phyloP scores from a whole-genome alignment of 208 protist genomes.

The Acanthamoeba royreba region DNA sequence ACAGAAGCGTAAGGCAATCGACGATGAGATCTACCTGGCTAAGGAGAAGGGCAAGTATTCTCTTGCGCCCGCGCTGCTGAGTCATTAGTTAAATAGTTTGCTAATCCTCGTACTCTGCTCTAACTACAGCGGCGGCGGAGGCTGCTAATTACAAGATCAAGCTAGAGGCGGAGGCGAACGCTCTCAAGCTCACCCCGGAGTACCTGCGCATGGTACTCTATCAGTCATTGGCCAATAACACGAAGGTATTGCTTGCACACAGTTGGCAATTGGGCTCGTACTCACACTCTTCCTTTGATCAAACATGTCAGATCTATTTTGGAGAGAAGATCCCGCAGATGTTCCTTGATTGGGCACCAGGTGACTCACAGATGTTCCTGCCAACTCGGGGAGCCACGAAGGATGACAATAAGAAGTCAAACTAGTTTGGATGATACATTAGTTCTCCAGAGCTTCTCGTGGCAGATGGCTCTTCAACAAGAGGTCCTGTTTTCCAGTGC shows the following conservation, averaged over 20 bases:
- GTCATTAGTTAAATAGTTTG: neutral
- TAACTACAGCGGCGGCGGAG: neutral
- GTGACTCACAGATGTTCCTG: neutral
- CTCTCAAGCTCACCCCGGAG: neutral
- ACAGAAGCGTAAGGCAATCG: neutral
- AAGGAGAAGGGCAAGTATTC: neutral
- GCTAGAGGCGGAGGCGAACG: slow-evolving; percentile 35
- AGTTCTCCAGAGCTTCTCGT: no score
- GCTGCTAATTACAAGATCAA: neutral
- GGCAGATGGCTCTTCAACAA: neutral
- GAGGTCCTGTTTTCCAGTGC: neutral
- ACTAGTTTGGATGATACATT: no score
- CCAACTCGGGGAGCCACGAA: no score
- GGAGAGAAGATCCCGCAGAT: slow-evolving; percentile 37
- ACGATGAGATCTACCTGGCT: neutral
- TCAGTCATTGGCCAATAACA: slow-evolving; percentile 41
- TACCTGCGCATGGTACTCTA: slow-evolving; percentile 25
- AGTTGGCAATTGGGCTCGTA: no score
- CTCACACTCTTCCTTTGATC: no score
- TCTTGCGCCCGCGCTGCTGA: no score
- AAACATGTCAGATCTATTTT: neutral
- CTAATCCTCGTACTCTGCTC: neutral
- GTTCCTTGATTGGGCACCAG: neutral
- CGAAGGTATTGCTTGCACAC: no score
- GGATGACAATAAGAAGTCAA: no score